Conservation (phyloP, 2,329 filamentous ascomycete genomes). For the Exophiala aquamarina region DNA sequence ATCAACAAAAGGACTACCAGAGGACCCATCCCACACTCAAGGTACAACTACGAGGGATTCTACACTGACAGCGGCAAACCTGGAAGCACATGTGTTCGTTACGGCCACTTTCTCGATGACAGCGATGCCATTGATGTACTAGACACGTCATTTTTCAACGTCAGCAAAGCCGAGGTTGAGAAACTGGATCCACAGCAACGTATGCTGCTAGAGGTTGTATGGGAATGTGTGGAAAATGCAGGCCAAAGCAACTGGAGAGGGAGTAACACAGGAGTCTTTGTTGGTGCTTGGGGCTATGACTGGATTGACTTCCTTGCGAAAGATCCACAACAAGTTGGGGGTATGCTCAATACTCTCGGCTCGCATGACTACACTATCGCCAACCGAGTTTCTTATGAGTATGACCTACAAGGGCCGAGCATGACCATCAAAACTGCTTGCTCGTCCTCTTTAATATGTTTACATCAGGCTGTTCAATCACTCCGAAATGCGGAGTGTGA, state of each 20-base stretch:
- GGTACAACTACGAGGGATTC: conserved; percentile 7
- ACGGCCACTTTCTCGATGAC: conserved; percentile 13
- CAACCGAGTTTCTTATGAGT: conserved; percentile 37
- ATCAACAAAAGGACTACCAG: background rate
- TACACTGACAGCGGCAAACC: conserved; percentile 12
- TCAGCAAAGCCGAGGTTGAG: conserved; percentile 3
- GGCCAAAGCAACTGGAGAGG: conserved; percentile 10
- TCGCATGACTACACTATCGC: conserved; percentile 26
- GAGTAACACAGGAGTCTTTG: conserved; percentile 13
- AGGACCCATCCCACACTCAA: background rate
- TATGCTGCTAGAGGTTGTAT: conserved; percentile 12
- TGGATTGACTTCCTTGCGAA: conserved; percentile 30
- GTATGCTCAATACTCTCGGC: conserved; percentile 18
- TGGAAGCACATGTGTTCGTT: conserved; percentile 10
- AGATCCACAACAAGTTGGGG: conserved; percentile 29
- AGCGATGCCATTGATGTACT: conserved; percentile 1
- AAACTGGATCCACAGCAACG: conserved; percentile 17
- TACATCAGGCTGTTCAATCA: conserved; percentile 56
- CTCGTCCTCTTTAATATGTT: conserved; percentile 55
- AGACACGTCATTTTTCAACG: conserved; percentile 13
- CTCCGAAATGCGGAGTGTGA: conserved; percentile 48
- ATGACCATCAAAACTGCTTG: conserved; percentile 62
- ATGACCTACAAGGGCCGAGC: conserved; percentile 27
- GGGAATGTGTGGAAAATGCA: conserved; percentile 11
- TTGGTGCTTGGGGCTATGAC: conserved; percentile 18